These are phyloP conservation scores for Aspergillus fumigatiaffinis DNA, from an alignment of 2,329 filamentous ascomycete genomes.

Conservation along the genomic window DNA sequence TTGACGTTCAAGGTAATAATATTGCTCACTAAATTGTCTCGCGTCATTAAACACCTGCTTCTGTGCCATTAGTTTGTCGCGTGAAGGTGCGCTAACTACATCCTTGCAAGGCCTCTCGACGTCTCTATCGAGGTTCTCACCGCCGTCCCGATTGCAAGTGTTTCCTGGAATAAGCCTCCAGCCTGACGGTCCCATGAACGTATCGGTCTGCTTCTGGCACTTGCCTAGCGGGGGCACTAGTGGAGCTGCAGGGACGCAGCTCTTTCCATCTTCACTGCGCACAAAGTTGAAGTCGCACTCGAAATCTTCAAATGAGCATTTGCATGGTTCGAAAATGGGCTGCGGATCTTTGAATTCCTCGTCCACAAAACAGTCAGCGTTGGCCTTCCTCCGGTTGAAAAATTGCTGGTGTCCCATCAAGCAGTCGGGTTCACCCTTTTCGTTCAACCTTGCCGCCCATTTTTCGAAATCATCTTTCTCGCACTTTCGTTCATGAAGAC, in stretches of 20 bases:
- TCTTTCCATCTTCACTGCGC: conserved; percentile 59
- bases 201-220: conserved; percentile 69
- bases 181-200: conserved; percentile 80
- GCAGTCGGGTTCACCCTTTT: conserved; percentile 76
- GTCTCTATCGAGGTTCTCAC: conserved; percentile 64
- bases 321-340: conserved; percentile 68
- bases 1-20: conserved; percentile 75
- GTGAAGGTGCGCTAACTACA: conserved; percentile 49
- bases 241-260: conserved; percentile 63
- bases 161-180: conserved; percentile 89
- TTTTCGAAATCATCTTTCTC: conserved; percentile 68
- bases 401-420: conserved; percentile 95
- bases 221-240: conserved; percentile 66
- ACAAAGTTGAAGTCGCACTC: conserved; percentile 96
- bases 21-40: conserved; percentile 47
- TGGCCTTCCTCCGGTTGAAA: conserved; percentile 78
- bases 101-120: conserved; percentile 75
- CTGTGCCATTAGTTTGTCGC: conserved; percentile 62
- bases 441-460: conserved; percentile 80
- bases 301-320: conserved; percentile 80
- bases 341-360: conserved; percentile 76
- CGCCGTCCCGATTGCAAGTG: conserved; percentile 60
- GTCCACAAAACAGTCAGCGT: conserved; percentile 84
- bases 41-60: conserved; percentile 59
- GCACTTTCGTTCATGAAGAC: conserved; percentile 76